phyloP scores from a whole-genome alignment of 1,284 basidiomycete genomes.

The Phellopilus nigrolimitatus region DNA sequence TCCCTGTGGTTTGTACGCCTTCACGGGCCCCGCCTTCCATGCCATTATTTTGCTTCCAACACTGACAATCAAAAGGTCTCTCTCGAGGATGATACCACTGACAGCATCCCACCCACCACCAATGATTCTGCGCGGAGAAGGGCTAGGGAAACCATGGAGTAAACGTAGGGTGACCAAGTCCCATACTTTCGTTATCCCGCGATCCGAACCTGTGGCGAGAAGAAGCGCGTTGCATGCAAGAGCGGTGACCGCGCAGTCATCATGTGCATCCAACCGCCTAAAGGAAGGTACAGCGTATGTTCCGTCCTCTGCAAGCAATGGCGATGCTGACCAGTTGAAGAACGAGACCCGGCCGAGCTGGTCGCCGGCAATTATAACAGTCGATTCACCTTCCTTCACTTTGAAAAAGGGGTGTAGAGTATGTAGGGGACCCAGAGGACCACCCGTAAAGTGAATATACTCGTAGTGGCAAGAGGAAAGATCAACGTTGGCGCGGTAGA shows the following conservation, averaged over 20 bases:
- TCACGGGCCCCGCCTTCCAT: constrained; percentile 59
- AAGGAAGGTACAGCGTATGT: constrained; percentile 29
- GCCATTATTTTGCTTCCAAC: constrained; percentile 63
- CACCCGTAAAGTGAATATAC: constrained; percentile 15
- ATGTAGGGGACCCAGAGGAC: constrained; percentile 23
- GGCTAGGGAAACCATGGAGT: constrained; percentile 49
- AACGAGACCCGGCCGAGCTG: constrained; percentile 35
- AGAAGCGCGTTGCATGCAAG: constrained; percentile 56
- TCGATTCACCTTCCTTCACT: constrained; percentile 24
- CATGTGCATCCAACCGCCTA: constrained; percentile 53
- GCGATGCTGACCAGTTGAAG: constrained; percentile 16
- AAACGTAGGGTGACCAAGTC: constrained; percentile 60
- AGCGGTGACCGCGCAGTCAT: constrained; percentile 54
- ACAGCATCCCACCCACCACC: no score
- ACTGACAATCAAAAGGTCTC: constrained; percentile 57
- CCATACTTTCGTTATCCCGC: constrained; percentile 60
- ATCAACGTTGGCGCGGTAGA: constrained; percentile 43
- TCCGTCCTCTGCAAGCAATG: background rate
- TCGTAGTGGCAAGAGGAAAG: constrained; percentile 27
- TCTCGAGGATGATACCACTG: constrained; percentile 57
- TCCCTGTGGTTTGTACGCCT: constrained; percentile 28
- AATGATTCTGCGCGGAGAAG: constrained; percentile 40
- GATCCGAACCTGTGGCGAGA: constrained; percentile 58
- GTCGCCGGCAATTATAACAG: constrained; percentile 49
- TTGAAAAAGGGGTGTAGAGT: constrained; percentile 20